Conservation (phyloP, 1,284 basidiomycete species). For the Ganoderma sp. region DNA sequence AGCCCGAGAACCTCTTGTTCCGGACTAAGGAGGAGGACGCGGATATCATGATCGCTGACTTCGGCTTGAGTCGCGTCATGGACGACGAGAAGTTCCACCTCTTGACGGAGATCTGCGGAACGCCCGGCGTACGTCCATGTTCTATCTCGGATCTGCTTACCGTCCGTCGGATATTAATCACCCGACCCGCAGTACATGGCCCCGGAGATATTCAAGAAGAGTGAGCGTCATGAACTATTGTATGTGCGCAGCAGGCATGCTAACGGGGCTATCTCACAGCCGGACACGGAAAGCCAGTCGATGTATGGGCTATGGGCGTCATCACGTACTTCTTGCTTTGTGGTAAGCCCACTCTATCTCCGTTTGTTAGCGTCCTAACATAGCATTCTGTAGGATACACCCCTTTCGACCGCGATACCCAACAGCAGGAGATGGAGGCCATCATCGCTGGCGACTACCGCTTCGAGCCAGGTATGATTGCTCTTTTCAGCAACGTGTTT, state of each 20-base stretch:
- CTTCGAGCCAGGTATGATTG: conserved; percentile 74
- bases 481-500: conserved; percentile 16
- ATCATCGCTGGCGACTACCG: conserved; percentile 92
- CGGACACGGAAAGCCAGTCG: conserved; percentile 95
- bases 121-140: conserved; percentile 67
- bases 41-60: conserved; percentile 97
- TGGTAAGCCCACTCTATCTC: conserved; percentile 41
- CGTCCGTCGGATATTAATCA: not conserved
- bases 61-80: conserved; percentile 90
- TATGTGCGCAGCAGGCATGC: not conserved
- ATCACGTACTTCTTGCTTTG: conserved; percentile 96
- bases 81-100: conserved; percentile 89
- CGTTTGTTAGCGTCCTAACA: conserved; percentile 3
- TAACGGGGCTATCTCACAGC: conserved; percentile 49
- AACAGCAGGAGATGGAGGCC: conserved; percentile 90
- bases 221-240: conserved; percentile 48
- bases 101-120: conserved; percentile 95
- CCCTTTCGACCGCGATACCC: conserved; percentile 90
- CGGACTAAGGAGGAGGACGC: conserved; percentile 88
- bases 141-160: not conserved
- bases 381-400: conserved; percentile 67
- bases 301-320: conserved; percentile 97
- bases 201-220: conserved; percentile 96
- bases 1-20: conserved; percentile 98
- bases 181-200: conserved; percentile 83